Evolutionary conservation across 1,284 basidiomycete genomes (phyloP), one percentile per base, ranked within the genome.

Genomic region (Ganoderma multipileum): DNA sequence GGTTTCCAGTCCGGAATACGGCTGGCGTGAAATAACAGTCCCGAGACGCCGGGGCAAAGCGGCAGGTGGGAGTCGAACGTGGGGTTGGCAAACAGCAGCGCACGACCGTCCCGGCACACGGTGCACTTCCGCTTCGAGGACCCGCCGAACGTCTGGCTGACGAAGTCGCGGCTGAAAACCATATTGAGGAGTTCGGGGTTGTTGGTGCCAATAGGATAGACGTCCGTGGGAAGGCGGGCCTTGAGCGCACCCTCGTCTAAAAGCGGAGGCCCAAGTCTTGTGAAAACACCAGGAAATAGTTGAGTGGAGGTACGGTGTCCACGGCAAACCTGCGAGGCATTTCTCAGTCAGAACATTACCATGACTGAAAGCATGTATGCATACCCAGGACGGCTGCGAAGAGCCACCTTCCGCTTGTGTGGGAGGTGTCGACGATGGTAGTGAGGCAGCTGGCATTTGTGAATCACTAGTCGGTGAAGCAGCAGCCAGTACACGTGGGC

Each of bases 11-110:
- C 65, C 16, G 50, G 55, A n/a, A 26, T 7, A 1, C 14, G 38
- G 5, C 33, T 57, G 16, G 64, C 61, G 16, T 66, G 59, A 44
- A 64, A 73, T 33, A 74, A 52, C 12, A 76, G 57, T 0, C 75
- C 75, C 2, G 71, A 69, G 41, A 61, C 39, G 3, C 76, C 75
- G 4, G 73, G 66, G 16, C 60, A 38, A n/a, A 20, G 28, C 6
- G 76, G 75, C 2, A 72, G 66, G n/a, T 75, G 57, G 9, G 76
- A 75, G 39, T 76, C 66, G 44, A 57, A 66, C 12, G 47, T 41
- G 23, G 70, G 64, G 16, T 44, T 68, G 16, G 70, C 66, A 63
- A 64, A 75, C n/a, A 75, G 28, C 52, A 76, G 69, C 23, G 68
- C 33, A 14, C 70, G 64, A 6, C 23, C 41, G 12, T 50, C 50